Evolutionary conservation across 1,284 basidiomycete genomes (phyloP).

Genomic region (Sanghuangporus sanghuang): DNA sequence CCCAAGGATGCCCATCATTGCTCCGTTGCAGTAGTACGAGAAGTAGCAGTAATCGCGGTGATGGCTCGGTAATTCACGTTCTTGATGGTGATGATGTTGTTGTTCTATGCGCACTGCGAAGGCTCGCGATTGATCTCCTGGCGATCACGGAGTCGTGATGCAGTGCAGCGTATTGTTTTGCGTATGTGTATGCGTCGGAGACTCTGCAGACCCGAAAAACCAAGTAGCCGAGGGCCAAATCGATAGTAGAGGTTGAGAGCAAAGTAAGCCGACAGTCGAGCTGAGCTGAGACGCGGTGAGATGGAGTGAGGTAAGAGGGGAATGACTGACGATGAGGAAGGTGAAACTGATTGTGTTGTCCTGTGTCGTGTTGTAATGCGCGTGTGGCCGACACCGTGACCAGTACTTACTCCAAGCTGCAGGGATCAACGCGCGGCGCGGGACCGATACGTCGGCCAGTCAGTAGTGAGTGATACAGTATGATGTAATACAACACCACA

Average conservation of each 20-base stretch:
- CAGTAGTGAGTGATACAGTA: too few species aligned
- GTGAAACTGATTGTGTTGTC: not conserved
- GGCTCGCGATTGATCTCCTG: too few species aligned
- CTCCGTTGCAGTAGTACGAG: not conserved
- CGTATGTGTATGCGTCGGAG: not conserved
- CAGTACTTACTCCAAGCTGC: too few species aligned
- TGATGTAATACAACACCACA: too few species aligned
- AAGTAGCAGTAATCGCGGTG: too few species aligned
- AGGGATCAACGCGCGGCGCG: not conserved
- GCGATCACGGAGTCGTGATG: too few species aligned
- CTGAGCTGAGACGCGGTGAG: not conserved
- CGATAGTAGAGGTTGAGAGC: not conserved
- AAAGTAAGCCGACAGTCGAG: not conserved
- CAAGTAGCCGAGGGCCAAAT: not conserved
- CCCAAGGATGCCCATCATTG: conserved; percentile 75
- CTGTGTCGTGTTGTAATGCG: not conserved
- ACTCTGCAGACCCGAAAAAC: not conserved
- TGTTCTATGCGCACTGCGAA: conserved; percentile 17
- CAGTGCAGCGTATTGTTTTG: not conserved
- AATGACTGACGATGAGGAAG: not conserved
- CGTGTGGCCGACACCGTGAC: not conserved
- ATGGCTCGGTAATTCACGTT: too few species aligned
- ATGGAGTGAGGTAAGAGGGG: not conserved
- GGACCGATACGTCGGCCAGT: too few species aligned
- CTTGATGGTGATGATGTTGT: conserved; percentile 22